These are phyloP conservation scores for Teunomyces aglyptinius DNA, from an alignment of 805 yeast species.

Conservation along the genomic window DNA sequence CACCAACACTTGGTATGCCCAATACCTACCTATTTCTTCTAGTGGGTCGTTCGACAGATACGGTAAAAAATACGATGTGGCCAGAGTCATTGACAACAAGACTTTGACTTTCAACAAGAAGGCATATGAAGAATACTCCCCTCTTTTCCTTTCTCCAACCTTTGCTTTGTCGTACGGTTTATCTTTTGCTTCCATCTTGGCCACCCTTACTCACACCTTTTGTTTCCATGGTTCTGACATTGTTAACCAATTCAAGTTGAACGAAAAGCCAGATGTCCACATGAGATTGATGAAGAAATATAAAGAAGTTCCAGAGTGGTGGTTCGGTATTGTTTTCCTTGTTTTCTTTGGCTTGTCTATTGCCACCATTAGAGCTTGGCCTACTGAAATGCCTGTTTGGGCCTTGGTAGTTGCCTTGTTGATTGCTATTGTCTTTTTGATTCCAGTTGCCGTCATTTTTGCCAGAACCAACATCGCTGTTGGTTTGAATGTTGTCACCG, in stretches of 20 bases:
- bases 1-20: slow-evolving; percentile 57
- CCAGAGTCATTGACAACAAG: slow-evolving; percentile 41
- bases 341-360: slow-evolving; percentile 35
- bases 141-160: slow-evolving; percentile 58
- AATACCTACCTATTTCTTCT: slow-evolving; percentile 56
- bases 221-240: slow-evolving; percentile 60
- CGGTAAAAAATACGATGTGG: slow-evolving; percentile 49
- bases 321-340: slow-evolving; percentile 29
- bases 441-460: slow-evolving; percentile 40
- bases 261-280: slow-evolving; percentile 44
- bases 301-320: slow-evolving; percentile 45
- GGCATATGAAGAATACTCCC: slow-evolving; percentile 59
- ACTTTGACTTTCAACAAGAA: slow-evolving; percentile 42
- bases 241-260: slow-evolving; percentile 23
- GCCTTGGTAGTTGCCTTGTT: slow-evolving; percentile 36
- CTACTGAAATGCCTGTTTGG: slow-evolving; percentile 46
- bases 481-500: slow-evolving; percentile 43
- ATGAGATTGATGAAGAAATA: slow-evolving; percentile 52
- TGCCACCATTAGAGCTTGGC: slow-evolving; percentile 38
- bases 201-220: slow-evolving; percentile 56
- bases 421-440: slow-evolving; percentile 37
- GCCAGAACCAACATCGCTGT: slow-evolving; percentile 37
- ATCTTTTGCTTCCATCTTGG: slow-evolving; percentile 58
- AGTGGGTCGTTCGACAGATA: slow-evolving; percentile 49
- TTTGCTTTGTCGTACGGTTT: slow-evolving; percentile 59